Base-by-base conservation (phyloP, 306 rosid species). In the Vigna angularis region DNA sequence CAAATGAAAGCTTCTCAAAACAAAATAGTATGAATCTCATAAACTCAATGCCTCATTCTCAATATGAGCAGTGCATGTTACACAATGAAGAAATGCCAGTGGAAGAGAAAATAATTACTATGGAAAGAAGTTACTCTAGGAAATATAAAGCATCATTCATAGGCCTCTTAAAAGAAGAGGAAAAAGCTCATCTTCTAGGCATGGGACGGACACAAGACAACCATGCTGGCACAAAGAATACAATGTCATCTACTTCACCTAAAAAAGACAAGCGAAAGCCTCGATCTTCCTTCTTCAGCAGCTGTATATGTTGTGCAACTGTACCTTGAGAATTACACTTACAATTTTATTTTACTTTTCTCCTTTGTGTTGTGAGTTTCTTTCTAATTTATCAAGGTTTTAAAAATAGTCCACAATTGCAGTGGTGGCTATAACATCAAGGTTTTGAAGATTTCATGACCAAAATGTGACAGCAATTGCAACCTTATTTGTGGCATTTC, bases 291-390 rank as follows among this genome's bases (percentile, higher is more conserved):
- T 81, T 92, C 90, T 92, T 94, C 69, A 85, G 90, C 75, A 90
- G 78, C 78, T 92, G 93, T 91, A 72, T 94, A 81, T 94, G 95
- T 79, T 94, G 98, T 87, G 83, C 93, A 38, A 86, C 97, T 72
- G 76, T 86, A 16, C 71, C 63, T 44, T 70, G 2, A 57, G 11
- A 45, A 32, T 34, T 63, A 34, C 59, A 72, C 50, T 67, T 72
- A 61, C 32, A 63, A 34, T 53, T 49, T 16, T 47, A 24, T 63
- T 61, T 44, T 22, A 13, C 9, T 69, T 77, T 79, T 38, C 57
- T 72, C 9, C 15, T 72, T 66, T 59, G 81, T 53, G 70, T 71
- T 77, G 65, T 57, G 72, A 47, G 75, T 85, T 70, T 50, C 45
- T 67, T 63, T 48, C 36, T 68, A 16, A 40, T 83, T 68, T 74